A percentile compares a stretch with the other conserved stretches of the same genome.
phyloP scores from a whole-genome alignment of 495 filamentous ascomycete species.

The Talaromyces borbonicus region DNA sequence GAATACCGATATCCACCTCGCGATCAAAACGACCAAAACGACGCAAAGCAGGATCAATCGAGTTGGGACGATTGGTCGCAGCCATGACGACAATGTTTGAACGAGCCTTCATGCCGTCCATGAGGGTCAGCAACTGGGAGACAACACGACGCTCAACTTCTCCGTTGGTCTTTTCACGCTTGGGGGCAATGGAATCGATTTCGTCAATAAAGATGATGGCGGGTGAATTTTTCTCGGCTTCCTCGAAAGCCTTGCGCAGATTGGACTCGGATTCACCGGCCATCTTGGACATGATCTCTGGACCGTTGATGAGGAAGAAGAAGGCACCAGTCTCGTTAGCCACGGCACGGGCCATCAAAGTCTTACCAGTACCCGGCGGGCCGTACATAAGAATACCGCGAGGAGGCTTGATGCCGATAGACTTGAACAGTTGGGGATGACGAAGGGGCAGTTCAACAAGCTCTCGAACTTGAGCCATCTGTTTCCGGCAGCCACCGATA shows the following conservation, averaged over 20 bases:
- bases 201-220: conserved; percentile 99
- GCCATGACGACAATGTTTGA: conserved; percentile 99
- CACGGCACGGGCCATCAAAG: conserved; percentile 95
- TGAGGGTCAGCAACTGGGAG: conserved; percentile 96
- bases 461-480: conserved; percentile 99
- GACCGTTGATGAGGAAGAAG: conserved; percentile 98
- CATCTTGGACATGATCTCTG: conserved; percentile 98
- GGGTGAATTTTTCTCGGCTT: conserved; percentile 94
- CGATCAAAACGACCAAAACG: conserved; percentile 98
- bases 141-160: conserved; percentile 99
- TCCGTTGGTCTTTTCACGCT: conserved; percentile 90
- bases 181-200: conserved; percentile 98
- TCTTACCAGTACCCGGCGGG: conserved; percentile 99
- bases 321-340: conserved; percentile 99
- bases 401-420: conserved; percentile 98
- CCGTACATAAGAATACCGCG: conserved; percentile 98
- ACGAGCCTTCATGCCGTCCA: conserved; percentile 99
- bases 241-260: conserved; percentile 99
- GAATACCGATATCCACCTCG: conserved; percentile 93
- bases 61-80: conserved; percentile 96
- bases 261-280: conserved; percentile 99
- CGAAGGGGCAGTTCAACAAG: conserved; percentile 93
- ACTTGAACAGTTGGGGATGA: conserved; percentile 98
- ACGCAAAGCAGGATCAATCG: conserved; percentile 93
- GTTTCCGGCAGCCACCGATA: conserved; percentile 98